phyloP scores from a whole-genome alignment of 2,329 filamentous ascomycete genomes.

The Periconia macrospinosa region DNA sequence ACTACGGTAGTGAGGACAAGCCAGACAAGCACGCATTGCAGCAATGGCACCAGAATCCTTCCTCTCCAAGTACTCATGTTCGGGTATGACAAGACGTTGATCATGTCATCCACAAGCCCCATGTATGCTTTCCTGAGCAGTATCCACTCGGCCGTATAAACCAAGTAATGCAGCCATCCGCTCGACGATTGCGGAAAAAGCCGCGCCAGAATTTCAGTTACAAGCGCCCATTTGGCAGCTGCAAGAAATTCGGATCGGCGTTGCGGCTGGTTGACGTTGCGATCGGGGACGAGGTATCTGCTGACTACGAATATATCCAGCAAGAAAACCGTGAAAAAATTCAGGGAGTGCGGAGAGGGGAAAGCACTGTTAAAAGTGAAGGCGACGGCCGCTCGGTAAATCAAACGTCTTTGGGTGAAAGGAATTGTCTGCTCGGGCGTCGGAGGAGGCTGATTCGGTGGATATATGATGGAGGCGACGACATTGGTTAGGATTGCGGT shows the following conservation, averaged over 20 bases:
- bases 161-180: conserved; percentile 2
- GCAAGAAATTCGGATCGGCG: conserved; percentile 17
- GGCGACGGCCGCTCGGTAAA: conserved; percentile 17
- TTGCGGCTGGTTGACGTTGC: conserved; percentile 10
- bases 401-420: conserved; percentile 17
- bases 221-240: conserved; percentile 8
- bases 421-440: conserved; percentile 6
- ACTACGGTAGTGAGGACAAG: too few species aligned
- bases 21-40: conserved; percentile 1
- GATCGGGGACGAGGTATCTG: conserved; percentile 12
- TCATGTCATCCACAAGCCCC: conserved; percentile 22
- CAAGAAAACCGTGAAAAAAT: conserved; percentile 6
- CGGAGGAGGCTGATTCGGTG: conserved; percentile 6
- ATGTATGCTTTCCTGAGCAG: conserved; percentile 17
- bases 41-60: conserved; percentile 8
- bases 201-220: conserved; percentile 4
- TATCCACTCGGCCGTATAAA: conserved; percentile 7
- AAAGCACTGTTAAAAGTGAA: conserved; percentile 17
- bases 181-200: conserved; percentile 4
- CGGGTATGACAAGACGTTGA: conserved; percentile 16
- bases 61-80: conserved; percentile 13
- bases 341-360: conserved; percentile 13
- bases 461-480: conserved; percentile 13
- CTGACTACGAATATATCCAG: conserved; percentile 4
- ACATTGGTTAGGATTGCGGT: conserved; percentile 17